Base-by-base conservation (phyloP, 2,329 filamentous ascomycete species). In the Clonostachys chloroleuca region DNA sequence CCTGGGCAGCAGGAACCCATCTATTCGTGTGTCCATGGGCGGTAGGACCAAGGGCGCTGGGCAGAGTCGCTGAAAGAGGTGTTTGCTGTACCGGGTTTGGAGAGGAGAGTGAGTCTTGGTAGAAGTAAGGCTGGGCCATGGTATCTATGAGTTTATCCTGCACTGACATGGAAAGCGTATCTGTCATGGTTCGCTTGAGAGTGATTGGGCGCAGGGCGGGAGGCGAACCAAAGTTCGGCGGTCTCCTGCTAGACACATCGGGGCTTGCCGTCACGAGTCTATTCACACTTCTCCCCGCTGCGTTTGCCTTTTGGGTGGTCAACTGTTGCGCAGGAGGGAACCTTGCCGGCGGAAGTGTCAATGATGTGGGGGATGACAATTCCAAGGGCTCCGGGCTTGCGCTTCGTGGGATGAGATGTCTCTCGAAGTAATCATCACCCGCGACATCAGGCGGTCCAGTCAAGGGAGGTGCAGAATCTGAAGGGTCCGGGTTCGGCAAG, bases 21-120 rank as follows among this genome's bases (percentile, higher is more conserved):
- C 94, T 83, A 58, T 89, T 94, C 49, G 89, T 87, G 66, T 96
- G 92, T 9, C 87, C 87, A 65, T 96, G 92, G n/a, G 89, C 78
- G 10, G 78, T 73, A 14, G 85, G 73, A 12, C 73, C 75, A 3
- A 80, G 54, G n/a, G 71, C 63, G 14, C 68, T 68, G 3, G 80
- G 69, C 20, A 76, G 72, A 45, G 66, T 59, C 16, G 66, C 69
- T 36, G 63, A 66, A 14, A 30, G 43, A 70, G 67, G 47, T 42
- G 64, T 60, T 46, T 69, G 70, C 41, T 65, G 65, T 33, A 67
- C 56, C 34, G 62, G 50, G 46, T 59, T 69, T 45, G 78, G 74
- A 16, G 78, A 81, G 12, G 66, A 43, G 10, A 61, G 51, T 6
- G 64, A 59, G 46, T 69, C 67, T 41, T 68, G 63, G 24, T 84